Percentiles rank a stretch among this genome's conserved stretches.
Evolutionary conservation across 140 eudicot species (phyloP).

Genomic region (Erigeron philadelphicus): DNA sequence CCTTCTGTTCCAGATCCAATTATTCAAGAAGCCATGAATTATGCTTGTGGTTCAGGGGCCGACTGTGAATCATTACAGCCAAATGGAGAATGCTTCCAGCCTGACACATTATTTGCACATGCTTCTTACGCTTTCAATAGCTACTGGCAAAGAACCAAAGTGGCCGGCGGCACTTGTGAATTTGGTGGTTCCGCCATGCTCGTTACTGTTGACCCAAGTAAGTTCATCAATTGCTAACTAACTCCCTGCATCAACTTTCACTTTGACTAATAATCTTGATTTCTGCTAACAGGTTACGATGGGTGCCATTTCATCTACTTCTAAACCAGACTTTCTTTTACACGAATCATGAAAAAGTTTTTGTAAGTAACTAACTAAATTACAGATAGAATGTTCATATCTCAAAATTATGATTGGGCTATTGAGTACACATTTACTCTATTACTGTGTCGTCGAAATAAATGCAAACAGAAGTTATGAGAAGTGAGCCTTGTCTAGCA

Average conservation of each 20-base stretch:
- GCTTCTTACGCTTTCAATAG: slow-evolving; percentile 96
- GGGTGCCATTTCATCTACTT: slow-evolving; percentile 79
- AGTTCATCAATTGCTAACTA: slow-evolving; percentile 23
- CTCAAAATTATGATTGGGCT: slow-evolving; percentile 24
- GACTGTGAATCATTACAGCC: slow-evolving; percentile 74
- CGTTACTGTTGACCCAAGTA: slow-evolving; percentile 91
- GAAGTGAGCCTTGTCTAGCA: slow-evolving; percentile 14
- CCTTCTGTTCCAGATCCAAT: slow-evolving; percentile 45
- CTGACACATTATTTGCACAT: slow-evolving; percentile 78
- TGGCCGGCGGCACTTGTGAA: slow-evolving; percentile 73
- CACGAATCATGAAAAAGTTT: slow-evolving; percentile 30
- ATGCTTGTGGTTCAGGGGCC: slow-evolving; percentile 87
- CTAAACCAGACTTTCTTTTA: slow-evolving; percentile 28
- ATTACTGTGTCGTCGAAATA: slow-evolving; percentile 20
- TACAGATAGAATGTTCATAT: slow-evolving; percentile 26
- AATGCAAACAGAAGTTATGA: slow-evolving; percentile 22
- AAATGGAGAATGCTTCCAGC: slow-evolving; percentile 65
- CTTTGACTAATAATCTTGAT: neutral
- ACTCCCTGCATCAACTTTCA: neutral
- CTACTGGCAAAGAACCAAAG: slow-evolving; percentile 87
- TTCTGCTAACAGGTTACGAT: slow-evolving; percentile 61
- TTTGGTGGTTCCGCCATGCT: slow-evolving; percentile 94
- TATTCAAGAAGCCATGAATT: slow-evolving; percentile 52
- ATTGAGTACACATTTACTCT: slow-evolving; percentile 13
- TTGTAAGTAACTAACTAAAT: slow-evolving; percentile 32